Evolutionary conservation across 257 asterid species (phyloP).

Genomic region (Fraxinus americana): DNA sequence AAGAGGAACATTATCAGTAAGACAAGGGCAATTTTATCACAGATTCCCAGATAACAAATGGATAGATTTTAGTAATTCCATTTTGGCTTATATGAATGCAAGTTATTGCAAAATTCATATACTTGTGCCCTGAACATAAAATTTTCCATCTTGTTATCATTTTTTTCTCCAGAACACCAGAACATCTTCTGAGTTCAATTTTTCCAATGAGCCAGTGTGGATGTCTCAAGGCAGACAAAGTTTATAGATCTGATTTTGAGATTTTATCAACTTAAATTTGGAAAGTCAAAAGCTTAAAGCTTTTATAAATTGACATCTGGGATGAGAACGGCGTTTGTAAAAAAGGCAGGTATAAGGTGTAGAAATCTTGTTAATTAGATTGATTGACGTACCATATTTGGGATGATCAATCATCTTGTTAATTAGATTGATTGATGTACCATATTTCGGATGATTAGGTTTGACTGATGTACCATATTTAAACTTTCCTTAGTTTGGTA

Average conservation of each 20-base stretch:
- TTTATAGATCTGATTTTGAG: background rate
- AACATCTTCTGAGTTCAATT: background rate
- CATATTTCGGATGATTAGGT: no score
- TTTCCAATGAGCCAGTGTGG: background rate
- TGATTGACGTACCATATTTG: no score
- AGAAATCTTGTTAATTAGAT: no score
- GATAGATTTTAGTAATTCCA: background rate
- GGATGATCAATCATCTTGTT: no score
- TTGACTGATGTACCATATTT: no score
- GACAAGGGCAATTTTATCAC: no score
- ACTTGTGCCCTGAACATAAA: background rate
- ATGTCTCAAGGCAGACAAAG: background rate
- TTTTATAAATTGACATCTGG: background rate
- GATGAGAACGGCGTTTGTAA: background rate
- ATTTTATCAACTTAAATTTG: background rate
- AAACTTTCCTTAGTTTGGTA: no score
- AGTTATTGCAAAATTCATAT: background rate
- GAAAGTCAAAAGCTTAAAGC: background rate
- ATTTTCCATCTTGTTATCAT: background rate
- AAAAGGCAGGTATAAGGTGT: background rate
- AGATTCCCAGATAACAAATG: background rate
- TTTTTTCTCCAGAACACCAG: constrained; percentile 1
- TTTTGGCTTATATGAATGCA: background rate
- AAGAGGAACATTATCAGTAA: no score
- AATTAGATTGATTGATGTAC: no score